Evolutionary conservation across 306 rosid species (phyloP), one percentile per base, ranked within the genome.

Genomic region (Quercus aquifolioides): DNA sequence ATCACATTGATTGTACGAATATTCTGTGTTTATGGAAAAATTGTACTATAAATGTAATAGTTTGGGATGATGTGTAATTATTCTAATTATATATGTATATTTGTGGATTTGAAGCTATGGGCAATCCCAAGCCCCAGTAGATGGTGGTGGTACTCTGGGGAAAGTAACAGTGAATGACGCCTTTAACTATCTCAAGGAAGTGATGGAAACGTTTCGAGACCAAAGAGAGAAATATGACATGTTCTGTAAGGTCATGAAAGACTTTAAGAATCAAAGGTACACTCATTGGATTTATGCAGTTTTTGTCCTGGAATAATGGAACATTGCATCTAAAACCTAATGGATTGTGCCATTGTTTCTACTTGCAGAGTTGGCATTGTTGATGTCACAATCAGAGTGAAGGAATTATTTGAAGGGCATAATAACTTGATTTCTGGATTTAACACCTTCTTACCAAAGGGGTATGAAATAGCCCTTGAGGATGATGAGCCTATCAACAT

Each of bases 251-350:
- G 98, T 93, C 85, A 88, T 93, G 98, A 93, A 91, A 82, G 98
- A 93, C 89, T 91, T 91, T 89, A 93, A 96, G 88, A 94, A 98
- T 63, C 98, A 96, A 84, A 88, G 97, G 99, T 96, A 76, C 33
- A 52, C 15, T 74, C 79, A 79, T 64, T 54, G 25, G 69, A 69
- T 67, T 19, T 41, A 74, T 77, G 57, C 20, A 33, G 78, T 28
- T 14, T 63, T 35, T 60, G 35, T 41, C 72, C 52, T 31, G 80
- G 55, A 62, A 74, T 64, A 57, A 70, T 28, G 14, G 75, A 67
- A 72, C 52, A 5, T 41, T 79, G 58, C 55, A 19, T 81, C 73
- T 77, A 70, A 38, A n/a, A 74, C 60, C 79, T 77, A 41, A 49
- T 14, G 56, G 49, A 33, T 81, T 52, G 78, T 41, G 46, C 21